Conservation (phyloP, 2,329 filamentous ascomycete genomes). For the Coniochaeta prunicola region DNA sequence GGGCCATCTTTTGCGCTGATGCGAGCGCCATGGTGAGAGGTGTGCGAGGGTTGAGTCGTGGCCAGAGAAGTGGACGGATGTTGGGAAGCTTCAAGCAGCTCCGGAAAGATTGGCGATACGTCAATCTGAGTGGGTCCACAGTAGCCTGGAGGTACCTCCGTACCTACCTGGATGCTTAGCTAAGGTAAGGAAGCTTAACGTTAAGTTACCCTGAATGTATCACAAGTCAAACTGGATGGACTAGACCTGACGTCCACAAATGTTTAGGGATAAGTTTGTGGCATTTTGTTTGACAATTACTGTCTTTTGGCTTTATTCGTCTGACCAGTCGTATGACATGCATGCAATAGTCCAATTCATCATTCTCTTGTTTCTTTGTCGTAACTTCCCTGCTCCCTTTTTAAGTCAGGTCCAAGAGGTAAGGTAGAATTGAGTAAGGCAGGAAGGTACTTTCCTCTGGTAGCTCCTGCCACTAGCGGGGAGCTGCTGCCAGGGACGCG, state of each 20-base stretch:
- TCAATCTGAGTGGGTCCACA: background rate
- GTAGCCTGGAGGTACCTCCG: background rate
- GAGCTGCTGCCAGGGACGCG: background rate
- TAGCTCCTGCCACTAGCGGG: background rate
- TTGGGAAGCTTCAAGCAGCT: background rate
- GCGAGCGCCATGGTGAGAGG: conserved; percentile 16
- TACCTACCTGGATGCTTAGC: background rate
- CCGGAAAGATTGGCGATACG: background rate
- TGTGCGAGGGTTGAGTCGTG: conserved; percentile 1
- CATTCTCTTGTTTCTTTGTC: too few relatives aligned
- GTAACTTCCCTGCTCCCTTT: too few relatives aligned
- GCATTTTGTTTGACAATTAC: too few relatives aligned
- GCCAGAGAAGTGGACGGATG: background rate
- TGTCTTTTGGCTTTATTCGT: too few relatives aligned
- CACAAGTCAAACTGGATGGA: background rate
- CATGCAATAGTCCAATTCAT: too few relatives aligned
- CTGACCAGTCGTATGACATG: too few relatives aligned
- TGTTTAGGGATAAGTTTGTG: too few relatives aligned
- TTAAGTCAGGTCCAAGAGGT: too few relatives aligned
- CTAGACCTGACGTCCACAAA: too few relatives aligned
- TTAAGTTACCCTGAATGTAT: background rate
- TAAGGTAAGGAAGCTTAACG: background rate
- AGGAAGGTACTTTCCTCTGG: background rate
- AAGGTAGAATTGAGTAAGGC: too few relatives aligned
- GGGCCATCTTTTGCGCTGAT: conserved; percentile 14